These are phyloP conservation scores for Neurospora intermedia DNA, from an alignment of 495 filamentous ascomycete genomes.

Conservation along the genomic window DNA sequence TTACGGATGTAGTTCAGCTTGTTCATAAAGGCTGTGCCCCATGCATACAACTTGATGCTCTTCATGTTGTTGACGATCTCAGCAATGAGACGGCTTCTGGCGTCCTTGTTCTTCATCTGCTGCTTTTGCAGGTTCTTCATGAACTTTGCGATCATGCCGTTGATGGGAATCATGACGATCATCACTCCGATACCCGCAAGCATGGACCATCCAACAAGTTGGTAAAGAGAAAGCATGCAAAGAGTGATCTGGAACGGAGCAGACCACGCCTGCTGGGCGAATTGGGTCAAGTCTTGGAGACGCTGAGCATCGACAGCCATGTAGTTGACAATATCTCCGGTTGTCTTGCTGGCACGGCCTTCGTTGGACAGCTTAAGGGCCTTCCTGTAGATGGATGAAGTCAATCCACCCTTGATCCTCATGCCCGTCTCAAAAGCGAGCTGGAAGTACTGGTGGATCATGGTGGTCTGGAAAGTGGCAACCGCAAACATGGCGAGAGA, in stretches of 20 bases:
- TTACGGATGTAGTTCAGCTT: constrained; percentile 93
- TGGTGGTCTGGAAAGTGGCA: constrained; percentile 68
- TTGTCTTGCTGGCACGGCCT: constrained; percentile 80
- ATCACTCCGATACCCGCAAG: constrained; percentile 93
- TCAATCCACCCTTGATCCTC: constrained; percentile 84
- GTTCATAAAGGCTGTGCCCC: constrained; percentile 94
- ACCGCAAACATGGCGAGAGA: constrained; percentile 86
- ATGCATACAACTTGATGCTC: constrained; percentile 97
- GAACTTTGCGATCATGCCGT: constrained; percentile 80
- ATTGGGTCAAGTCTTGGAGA: constrained; percentile 89
- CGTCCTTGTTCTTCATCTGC: constrained; percentile 99
- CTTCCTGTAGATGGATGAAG: constrained; percentile 86
- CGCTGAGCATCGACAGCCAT: constrained; percentile 98
- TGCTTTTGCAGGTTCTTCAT: constrained; percentile 92
- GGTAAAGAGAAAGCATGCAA: constrained; percentile 92
- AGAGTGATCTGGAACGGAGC: constrained; percentile 93
- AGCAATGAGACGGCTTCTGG: constrained; percentile 84
- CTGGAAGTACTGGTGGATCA: constrained; percentile 91
- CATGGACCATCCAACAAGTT: constrained; percentile 87
- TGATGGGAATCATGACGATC: constrained; percentile 95
- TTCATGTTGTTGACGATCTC: constrained; percentile 99
- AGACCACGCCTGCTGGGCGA: constrained; percentile 87
- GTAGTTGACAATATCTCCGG: constrained; percentile 97
- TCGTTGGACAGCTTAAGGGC: constrained; percentile 85
- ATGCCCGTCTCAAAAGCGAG: constrained; percentile 90